These are phyloP conservation scores for Cicer cuneatum DNA, from an alignment of 306 rosid species.

Conservation along the genomic window DNA sequence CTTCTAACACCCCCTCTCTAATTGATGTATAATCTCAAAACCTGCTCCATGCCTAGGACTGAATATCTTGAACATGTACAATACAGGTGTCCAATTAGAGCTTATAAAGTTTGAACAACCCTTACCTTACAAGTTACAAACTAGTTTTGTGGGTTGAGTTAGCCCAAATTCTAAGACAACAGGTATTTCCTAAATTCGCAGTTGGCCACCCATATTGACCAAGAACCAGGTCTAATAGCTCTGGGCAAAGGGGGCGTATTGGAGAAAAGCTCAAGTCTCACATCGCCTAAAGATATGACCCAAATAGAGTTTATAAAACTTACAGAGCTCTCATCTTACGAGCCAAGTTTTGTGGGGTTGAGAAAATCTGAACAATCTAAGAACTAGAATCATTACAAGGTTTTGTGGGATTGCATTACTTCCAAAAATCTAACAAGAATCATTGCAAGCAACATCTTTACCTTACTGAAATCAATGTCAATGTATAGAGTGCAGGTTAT, in stretches of 20 bases:
- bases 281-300: neutral
- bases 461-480: slow-evolving; percentile 34
- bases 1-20: neutral
- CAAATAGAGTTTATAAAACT: neutral
- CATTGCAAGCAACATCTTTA: slow-evolving; percentile 33
- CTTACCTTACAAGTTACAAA: neutral
- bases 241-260: neutral
- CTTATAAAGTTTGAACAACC: neutral
- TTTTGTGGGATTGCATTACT: neutral
- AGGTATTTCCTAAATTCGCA: neutral
- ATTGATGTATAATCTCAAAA: neutral
- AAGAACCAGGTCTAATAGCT: neutral
- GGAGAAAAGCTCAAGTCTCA: neutral
- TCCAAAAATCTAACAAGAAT: neutral
- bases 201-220: neutral
- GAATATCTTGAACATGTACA: neutral
- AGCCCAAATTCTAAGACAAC: neutral
- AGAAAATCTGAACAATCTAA: neutral
- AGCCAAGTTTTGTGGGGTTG: neutral
- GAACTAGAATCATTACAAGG: neutral
- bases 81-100: neutral
- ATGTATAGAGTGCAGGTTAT: slow-evolving; percentile 21
- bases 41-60: neutral
- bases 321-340: neutral
- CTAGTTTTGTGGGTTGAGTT: neutral